phyloP scores from a whole-genome alignment of 805 yeast species.

The Wickerhamomyces rabaulensis region DNA sequence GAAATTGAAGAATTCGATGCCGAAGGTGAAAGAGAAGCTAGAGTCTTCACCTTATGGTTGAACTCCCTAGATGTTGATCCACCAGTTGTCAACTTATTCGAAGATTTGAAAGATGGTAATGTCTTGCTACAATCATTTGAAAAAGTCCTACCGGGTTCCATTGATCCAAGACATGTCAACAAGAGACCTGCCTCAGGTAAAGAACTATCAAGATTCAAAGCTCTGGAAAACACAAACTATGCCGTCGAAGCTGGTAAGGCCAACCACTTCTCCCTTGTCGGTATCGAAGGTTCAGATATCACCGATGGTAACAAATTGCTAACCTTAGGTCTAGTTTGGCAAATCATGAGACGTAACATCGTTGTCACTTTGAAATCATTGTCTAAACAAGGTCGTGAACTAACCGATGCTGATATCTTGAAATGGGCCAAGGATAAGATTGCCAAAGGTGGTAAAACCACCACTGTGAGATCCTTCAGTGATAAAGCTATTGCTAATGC shows the following conservation, averaged over 20 bases:
- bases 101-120: constrained; percentile 91
- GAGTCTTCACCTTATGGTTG: constrained; percentile 96
- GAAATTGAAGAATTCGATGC: constrained; percentile 98
- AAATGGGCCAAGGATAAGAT: constrained; percentile 92
- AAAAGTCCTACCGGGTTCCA: constrained; percentile 92
- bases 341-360: constrained; percentile 95
- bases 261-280: constrained; percentile 88
- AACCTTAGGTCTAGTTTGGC: constrained; percentile 95
- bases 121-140: constrained; percentile 88
- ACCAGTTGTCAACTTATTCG: constrained; percentile 84
- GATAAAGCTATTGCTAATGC: constrained; percentile 75
- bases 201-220: constrained; percentile 87
- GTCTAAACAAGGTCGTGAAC: constrained; percentile 60
- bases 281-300: constrained; percentile 97
- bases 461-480: constrained; percentile 75
- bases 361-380: constrained; percentile 73
- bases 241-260: constrained; percentile 96
- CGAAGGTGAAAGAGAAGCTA: constrained; percentile 98
- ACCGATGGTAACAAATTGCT: constrained; percentile 87
- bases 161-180: constrained; percentile 73
- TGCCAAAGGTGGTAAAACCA: constrained; percentile 73
- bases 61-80: constrained; percentile 96
- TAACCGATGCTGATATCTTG: constrained; percentile 81
- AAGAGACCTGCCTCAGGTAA: constrained; percentile 71
- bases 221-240: constrained; percentile 94